Evolutionary conservation across 2,329 filamentous ascomycete genomes (phyloP).

Genomic region (Trichoderma atroviride): DNA sequence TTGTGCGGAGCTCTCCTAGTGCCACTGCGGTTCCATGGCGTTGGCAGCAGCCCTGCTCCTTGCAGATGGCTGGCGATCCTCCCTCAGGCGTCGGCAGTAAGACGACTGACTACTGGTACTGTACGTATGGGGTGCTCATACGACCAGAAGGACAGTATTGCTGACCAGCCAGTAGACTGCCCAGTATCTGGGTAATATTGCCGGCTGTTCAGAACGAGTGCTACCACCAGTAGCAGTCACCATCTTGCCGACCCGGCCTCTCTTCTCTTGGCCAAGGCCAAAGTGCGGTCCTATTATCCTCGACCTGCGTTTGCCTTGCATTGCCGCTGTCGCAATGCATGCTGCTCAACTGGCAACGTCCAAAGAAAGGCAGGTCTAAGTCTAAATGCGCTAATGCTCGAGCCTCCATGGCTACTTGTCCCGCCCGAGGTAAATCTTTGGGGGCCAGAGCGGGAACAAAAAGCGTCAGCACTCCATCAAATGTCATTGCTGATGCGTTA

Average conservation of each 20-base stretch:
- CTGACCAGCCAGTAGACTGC: not conserved
- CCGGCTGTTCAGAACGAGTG: not conserved
- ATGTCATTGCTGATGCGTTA: slow-evolving; percentile 12
- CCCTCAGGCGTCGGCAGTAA: slow-evolving; percentile 18
- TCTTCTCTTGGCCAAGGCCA: not conserved
- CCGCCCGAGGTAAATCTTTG: slow-evolving; percentile 4
- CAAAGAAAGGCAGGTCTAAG: slow-evolving; percentile 9
- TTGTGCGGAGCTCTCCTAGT: slow-evolving; percentile 17
- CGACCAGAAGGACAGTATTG: not conserved
- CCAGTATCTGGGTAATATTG: not conserved
- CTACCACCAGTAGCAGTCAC: not conserved
- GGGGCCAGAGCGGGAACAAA: slow-evolving; percentile 12
- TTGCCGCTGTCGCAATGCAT: slow-evolving; percentile 20
- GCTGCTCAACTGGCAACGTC: not conserved
- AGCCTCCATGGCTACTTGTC: slow-evolving; percentile 13
- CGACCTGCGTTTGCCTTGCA: slow-evolving; percentile 2
- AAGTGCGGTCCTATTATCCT: not conserved
- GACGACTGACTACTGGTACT: not conserved
- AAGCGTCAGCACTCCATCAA: slow-evolving; percentile 14
- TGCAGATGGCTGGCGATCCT: slow-evolving; percentile 20
- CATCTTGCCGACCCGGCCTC: not conserved
- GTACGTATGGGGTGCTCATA: not conserved
- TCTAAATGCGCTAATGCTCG: slow-evolving; percentile 3
- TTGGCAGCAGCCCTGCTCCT: slow-evolving; percentile 13
- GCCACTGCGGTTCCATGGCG: not conserved